phyloP scores from a whole-genome alignment of 768 basidiomycete species.

The Hysterangium stoloniferum region DNA sequence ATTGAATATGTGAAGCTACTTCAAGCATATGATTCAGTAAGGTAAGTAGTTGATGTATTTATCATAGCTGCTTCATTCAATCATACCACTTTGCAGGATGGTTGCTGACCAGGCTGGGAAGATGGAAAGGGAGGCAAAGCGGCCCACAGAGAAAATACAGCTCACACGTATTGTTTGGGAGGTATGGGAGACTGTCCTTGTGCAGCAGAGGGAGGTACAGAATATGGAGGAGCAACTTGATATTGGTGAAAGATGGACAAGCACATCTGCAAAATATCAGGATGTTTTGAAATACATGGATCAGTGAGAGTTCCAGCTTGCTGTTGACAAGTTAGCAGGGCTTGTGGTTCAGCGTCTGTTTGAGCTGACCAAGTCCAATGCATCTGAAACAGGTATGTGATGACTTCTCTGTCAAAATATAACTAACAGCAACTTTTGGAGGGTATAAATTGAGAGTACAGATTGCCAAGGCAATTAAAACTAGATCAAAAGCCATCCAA shows the following conservation, averaged over 20 bases:
- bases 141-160: neutral
- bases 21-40: neutral
- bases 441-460: constrained; percentile 28
- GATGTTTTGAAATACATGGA: constrained; percentile 3
- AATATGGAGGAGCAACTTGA: constrained; percentile 13
- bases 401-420: neutral
- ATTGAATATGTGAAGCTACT: neutral
- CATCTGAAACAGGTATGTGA: constrained; percentile 19
- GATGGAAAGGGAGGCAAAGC: neutral
- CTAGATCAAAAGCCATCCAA: constrained; percentile 25
- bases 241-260: constrained; percentile 16
- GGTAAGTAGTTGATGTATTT: neutral
- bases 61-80: neutral
- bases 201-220: neutral
- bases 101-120: neutral
- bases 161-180: neutral
- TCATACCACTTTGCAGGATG: neutral
- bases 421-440: constrained; percentile 9
- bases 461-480: constrained; percentile 28
- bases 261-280: constrained; percentile 13
- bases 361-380: constrained; percentile 24
- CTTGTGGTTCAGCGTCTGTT: constrained; percentile 25
- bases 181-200: neutral
- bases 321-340: constrained; percentile 23
- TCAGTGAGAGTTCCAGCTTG: constrained; percentile 16